Percentiles rank a stretch among this genome's conserved stretches.
Evolutionary conservation across 768 basidiomycete genomes (phyloP).

Genomic region (Erythrobasidium yunnanense): DNA sequence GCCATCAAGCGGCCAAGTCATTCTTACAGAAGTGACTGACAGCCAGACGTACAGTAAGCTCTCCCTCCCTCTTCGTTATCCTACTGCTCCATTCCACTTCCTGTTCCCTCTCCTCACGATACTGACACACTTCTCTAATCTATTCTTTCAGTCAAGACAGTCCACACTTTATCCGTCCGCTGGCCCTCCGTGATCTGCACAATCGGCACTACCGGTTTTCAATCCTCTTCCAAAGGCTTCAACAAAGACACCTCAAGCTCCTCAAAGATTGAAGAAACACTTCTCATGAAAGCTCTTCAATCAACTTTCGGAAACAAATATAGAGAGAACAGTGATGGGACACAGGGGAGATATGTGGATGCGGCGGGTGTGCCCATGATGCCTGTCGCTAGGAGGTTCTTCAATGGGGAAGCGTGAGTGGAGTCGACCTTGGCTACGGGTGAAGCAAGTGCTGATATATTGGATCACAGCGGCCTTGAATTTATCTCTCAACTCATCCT

Average conservation of each 20-base stretch:
- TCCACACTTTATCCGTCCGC: slow-evolving; percentile 18
- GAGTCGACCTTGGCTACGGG: slow-evolving; percentile 39
- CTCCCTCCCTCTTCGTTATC: neutral
- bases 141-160: neutral
- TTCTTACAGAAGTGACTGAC: slow-evolving; percentile 56
- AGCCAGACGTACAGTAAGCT: slow-evolving; percentile 82
- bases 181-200: slow-evolving; percentile 9
- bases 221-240: too few species aligned
- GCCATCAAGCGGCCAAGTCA: slow-evolving; percentile 1
- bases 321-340: neutral
- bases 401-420: slow-evolving; percentile 43
- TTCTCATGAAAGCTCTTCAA: neutral
- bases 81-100: neutral
- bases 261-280: neutral
- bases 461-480: slow-evolving; percentile 42
- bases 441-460: too few species aligned
- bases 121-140: neutral
- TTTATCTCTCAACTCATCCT: slow-evolving; percentile 67
- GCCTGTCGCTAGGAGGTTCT: slow-evolving; percentile 2
- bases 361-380: neutral
- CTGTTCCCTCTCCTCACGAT: slow-evolving; percentile 10
- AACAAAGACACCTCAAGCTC: neutral
- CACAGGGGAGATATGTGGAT: neutral
- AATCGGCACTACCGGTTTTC: neutral
- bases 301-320: slow-evolving; percentile 1